phyloP scores from a whole-genome alignment of 805 yeast species.

The Ogataea ganodermae region DNA sequence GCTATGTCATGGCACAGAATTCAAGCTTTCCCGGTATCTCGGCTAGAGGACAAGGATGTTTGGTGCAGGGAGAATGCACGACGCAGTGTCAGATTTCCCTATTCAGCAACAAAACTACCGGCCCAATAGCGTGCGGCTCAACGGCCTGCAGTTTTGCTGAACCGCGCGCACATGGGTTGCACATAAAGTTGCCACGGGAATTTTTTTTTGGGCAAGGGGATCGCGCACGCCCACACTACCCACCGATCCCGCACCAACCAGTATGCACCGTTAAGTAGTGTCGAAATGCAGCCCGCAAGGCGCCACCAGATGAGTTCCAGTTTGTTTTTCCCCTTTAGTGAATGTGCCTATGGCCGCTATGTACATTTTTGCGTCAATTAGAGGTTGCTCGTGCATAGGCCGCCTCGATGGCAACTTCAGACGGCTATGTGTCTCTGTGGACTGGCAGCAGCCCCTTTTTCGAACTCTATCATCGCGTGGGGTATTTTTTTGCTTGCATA shows the following conservation, averaged over 20 bases:
- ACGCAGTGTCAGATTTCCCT: neutral
- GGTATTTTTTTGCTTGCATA: neutral
- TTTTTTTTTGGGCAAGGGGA: neutral
- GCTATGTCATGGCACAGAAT: neutral
- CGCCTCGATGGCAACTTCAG: too few species aligned
- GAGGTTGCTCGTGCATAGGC: too few species aligned
- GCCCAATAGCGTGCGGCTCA: neutral
- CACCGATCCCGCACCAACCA: neutral
- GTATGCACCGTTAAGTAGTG: neutral
- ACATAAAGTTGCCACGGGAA: neutral
- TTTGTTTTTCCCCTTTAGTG: neutral
- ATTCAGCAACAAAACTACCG: neutral
- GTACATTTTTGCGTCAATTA: too few species aligned
- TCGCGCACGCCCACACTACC: neutral
- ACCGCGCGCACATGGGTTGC: neutral
- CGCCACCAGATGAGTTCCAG: neutral
- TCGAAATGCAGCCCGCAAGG: constrained; percentile 3
- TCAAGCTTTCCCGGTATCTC: neutral
- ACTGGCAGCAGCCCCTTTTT: too few species aligned
- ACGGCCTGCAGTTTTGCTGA: neutral
- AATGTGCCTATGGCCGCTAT: neutral
- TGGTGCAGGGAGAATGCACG: neutral
- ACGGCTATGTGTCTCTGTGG: too few species aligned
- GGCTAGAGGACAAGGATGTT: neutral
- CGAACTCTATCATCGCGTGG: neutral